These are phyloP conservation scores for Brettanomyces naardenensis DNA, from an alignment of 805 yeast species.

Conservation along the genomic window DNA sequence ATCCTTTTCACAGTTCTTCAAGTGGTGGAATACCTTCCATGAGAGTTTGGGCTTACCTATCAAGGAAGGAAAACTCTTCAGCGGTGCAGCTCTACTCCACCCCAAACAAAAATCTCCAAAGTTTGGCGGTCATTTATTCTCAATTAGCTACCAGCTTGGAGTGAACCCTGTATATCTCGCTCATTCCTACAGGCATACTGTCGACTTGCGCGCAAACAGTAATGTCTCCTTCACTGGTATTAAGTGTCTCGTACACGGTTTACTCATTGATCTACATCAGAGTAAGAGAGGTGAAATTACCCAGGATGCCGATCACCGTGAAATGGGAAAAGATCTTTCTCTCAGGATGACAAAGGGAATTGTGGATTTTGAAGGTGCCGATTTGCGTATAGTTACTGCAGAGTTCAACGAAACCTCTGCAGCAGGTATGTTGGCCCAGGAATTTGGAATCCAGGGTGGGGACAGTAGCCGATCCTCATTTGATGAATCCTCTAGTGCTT, in stretches of 20 bases:
- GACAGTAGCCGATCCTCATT: conserved; percentile 8
- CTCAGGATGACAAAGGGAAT: conserved; percentile 65
- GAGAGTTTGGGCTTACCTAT: conserved; percentile 74
- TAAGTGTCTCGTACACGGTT: conserved; percentile 48
- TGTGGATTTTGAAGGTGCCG: conserved; percentile 60
- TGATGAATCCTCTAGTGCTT: conserved; percentile 14
- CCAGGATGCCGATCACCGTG: conserved; percentile 31
- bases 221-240: conserved; percentile 59
- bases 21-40: conserved; percentile 85
- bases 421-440: conserved; percentile 31
- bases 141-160: conserved; percentile 73
- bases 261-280: conserved; percentile 63
- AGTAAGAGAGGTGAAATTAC: conserved; percentile 32
- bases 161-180: conserved; percentile 67
- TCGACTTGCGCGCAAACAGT: conserved; percentile 30
- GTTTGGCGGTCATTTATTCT: conserved; percentile 37
- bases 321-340: conserved; percentile 37
- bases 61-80: conserved; percentile 64
- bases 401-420: conserved; percentile 49
- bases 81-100: conserved; percentile 30
- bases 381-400: conserved; percentile 59
- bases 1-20: conserved; percentile 57
- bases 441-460: conserved; percentile 19
- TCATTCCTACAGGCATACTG: conserved; percentile 55
- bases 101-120: conserved; percentile 17